Conservation (phyloP, 2,329 filamentous ascomycete genomes). For the Nothophoma quercina region DNA sequence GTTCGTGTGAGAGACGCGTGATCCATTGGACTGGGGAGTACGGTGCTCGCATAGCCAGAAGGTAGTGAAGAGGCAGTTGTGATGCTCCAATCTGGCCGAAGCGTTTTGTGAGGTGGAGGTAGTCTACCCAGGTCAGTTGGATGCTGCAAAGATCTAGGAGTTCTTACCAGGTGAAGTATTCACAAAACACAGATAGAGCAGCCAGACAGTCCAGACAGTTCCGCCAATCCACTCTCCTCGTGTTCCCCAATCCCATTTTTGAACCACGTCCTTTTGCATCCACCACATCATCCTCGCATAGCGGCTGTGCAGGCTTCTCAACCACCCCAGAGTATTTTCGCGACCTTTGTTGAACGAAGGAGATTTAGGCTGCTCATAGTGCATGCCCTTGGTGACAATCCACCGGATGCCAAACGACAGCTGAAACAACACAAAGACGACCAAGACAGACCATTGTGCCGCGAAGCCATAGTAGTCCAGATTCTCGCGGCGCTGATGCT, state of each 20-base stretch:
- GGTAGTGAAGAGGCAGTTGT: constrained; percentile 65
- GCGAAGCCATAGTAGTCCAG: constrained; percentile 64
- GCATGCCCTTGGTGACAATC: constrained; percentile 36
- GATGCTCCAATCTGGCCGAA: constrained; percentile 67
- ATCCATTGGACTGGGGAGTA: constrained; percentile 61
- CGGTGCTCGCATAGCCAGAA: constrained; percentile 61
- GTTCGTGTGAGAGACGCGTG: constrained; percentile 62
- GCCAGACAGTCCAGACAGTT: constrained; percentile 60
- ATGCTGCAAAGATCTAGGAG: neutral
- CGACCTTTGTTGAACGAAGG: constrained; percentile 50
- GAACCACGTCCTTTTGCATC: constrained; percentile 54
- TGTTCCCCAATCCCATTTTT: constrained; percentile 59
- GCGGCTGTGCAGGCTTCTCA: constrained; percentile 29
- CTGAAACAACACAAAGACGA: constrained; percentile 55
- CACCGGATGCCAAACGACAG: constrained; percentile 48
- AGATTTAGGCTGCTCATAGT: constrained; percentile 50
- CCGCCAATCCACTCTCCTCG: constrained; percentile 60
- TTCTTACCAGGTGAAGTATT: constrained; percentile 52
- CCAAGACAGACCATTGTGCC: constrained; percentile 62
- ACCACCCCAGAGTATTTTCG: constrained; percentile 33
- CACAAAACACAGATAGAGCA: constrained; percentile 59
- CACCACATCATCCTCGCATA: constrained; percentile 51
- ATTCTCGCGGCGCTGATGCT: constrained; percentile 58
- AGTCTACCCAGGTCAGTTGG: constrained; percentile 54
- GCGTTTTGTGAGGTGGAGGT: constrained; percentile 69